Evolutionary conservation across 805 yeast genomes (phyloP).

Genomic region (Hanseniaspora vineae): DNA sequence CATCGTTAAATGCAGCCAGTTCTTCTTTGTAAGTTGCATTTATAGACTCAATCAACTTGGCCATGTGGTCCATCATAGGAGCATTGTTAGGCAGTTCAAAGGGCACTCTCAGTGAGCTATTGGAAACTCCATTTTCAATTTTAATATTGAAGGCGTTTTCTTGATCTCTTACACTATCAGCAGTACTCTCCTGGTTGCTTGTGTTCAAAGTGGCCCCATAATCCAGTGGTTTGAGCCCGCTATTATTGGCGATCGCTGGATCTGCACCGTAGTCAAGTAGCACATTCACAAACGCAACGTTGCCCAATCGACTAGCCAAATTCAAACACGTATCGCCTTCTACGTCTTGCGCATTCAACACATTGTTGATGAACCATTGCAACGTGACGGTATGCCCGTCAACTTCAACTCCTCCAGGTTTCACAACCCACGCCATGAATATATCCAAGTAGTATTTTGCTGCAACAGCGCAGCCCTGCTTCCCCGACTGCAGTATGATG

Average conservation of each 20-base stretch:
- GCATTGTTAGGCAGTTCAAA: conserved; percentile 13
- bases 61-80: conserved; percentile 33
- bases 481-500: conserved; percentile 67
- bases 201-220: conserved; percentile 40
- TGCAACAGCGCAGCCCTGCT: conserved; percentile 60
- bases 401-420: conserved; percentile 14
- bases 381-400: conserved; percentile 36
- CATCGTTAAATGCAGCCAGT: conserved; percentile 36
- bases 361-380: conserved; percentile 46
- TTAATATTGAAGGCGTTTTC: too few relatives aligned
- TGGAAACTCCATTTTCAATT: too few relatives aligned
- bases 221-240: conserved; percentile 78
- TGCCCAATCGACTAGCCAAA: conserved; percentile 82
- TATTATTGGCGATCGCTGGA: conserved; percentile 61
- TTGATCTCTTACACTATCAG: not conserved
- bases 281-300: conserved; percentile 65
- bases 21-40: conserved; percentile 51
- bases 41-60: conserved; percentile 35
- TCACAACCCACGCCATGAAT: conserved; percentile 66
- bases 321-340: conserved; percentile 94
- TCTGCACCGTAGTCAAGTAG: conserved; percentile 84
- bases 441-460: conserved; percentile 62
- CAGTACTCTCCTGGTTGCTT: not conserved
- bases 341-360: conserved; percentile 79
- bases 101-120: too few relatives aligned